Base-by-base conservation (phyloP, 306 rosid species). In the Cicer bijugum region DNA sequence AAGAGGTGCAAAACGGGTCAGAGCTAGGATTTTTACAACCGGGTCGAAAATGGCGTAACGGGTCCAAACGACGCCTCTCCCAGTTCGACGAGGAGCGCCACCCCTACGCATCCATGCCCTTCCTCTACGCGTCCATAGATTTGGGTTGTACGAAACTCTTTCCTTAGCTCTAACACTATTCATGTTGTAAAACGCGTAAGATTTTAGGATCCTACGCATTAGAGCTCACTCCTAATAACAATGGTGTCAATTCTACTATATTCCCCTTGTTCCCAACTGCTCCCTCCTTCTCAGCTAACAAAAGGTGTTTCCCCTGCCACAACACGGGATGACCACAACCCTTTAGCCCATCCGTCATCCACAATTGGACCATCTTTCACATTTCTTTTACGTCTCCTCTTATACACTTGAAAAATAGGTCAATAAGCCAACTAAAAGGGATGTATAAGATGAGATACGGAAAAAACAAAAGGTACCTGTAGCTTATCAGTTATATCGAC, bases 401-500 rank as follows among this genome's bases (percentile, higher is more conserved):
- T 51, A 51, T 51, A 51, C 8, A 51, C 8, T 51, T 51, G 4
- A 14, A 42, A 7, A 42, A 42, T 42, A 6, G 45, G 45, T 42
- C 35, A 0, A 42, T 42, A 9, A 42, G 45, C 8, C 12, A 64
- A 44, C 39, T 20, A 12, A 6, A 17, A n/a, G 63, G 62, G 51
- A 15, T 61, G 77, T 52, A 37, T 71, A 59, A 48, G 17, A 48
- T 28, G 55, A 14, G 63, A 65, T 35, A 43, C 56, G 57, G 45
- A 60, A 6, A 52, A 71, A 42, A 71, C n/a, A 11, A 67, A 67
- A 50, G 50, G 55, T 6, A 28, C 50, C 56, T 1, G 17, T 11
- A 67, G 33, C 44, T 58, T 47, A 58, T 66, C 45, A 73, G 61
- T 46, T 12, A 61, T 66, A 63, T 46, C 38, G 66, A 15, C 45